Base-by-base conservation (phyloP, 225 moss, liverwort and hornwort species). In the Pleurozium schreberi region DNA sequence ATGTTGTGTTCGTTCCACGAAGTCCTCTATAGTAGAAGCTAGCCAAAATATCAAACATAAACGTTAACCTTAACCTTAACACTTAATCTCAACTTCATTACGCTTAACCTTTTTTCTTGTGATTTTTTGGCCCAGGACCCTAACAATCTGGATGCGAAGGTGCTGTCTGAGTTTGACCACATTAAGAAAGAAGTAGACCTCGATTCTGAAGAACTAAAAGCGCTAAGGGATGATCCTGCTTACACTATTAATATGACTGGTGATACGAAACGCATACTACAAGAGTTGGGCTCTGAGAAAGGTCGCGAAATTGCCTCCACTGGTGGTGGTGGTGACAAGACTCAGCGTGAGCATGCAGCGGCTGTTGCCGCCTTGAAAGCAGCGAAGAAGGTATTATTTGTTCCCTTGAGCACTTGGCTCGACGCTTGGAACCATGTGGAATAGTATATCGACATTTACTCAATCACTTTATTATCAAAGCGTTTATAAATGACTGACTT, bases 171-270 rank as follows among this genome's bases (percentile, higher is more conserved):
- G 3, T 99, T 96, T 80, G 99, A 99, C 90, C 99, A 99, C 88
- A 88, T 99, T 30, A 95, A 97, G 95, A 89, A 96, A 83, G 97
- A 99, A 71, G 86, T 96, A 75, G 93, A 92, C 82, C 93, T 99
- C 84, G 96, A 97, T 85, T 95, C 96, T 92, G 99, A 99, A 92
- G 99, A 97, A 86, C 89, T 96, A 82, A 94, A 87, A 84, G 91
- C 94, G 83, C 89, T 96, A 30, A 92, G 79, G 71, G 97, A 97
- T 65, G 96, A 99, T 94, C 95, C 99, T 76, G 93, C 97, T 33
- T 97, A 95, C 90, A 93, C 95, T 88, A 99, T 99, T 70, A 99
- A 97, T 65, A 94, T 99, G 95, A 95, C 99, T 67, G 97, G 94
- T 53, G 99, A 99, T 87, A 97, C 96, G 60, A 97, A 91, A 87